phyloP scores from a whole-genome alignment of 768 basidiomycete genomes.

The Mycena sanguinolenta region DNA sequence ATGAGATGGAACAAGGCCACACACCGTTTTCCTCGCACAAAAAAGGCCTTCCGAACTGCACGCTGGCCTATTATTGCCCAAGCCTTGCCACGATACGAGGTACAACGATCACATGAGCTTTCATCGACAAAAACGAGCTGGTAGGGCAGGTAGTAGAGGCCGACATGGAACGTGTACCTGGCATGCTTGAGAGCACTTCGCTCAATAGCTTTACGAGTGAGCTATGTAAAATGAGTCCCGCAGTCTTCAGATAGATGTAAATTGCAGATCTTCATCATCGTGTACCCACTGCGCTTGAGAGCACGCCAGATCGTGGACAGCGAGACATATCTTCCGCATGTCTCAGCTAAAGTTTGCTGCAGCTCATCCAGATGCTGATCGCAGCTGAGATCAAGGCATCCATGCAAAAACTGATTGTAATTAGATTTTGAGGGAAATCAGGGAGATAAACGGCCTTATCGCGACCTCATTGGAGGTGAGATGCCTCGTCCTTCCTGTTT shows the following conservation, averaged over 20 bases:
- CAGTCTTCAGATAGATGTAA: no score
- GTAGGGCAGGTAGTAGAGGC: constrained; percentile 24
- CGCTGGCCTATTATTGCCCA: constrained; percentile 40
- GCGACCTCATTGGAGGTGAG: neutral
- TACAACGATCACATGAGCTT: constrained; percentile 39
- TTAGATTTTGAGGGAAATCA: no score
- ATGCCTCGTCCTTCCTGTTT: neutral
- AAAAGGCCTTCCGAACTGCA: constrained; percentile 36
- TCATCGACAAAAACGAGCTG: constrained; percentile 46
- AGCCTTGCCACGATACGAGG: constrained; percentile 36
- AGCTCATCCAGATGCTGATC: constrained; percentile 48
- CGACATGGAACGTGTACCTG: constrained; percentile 10
- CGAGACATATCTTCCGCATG: constrained; percentile 38
- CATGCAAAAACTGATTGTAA: constrained; percentile 15
- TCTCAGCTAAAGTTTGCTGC: constrained; percentile 36
- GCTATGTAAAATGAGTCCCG: constrained; percentile 9
- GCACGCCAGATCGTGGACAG: constrained; percentile 42
- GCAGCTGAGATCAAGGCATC: constrained; percentile 33
- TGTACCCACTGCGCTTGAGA: constrained; percentile 32
- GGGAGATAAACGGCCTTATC: neutral
- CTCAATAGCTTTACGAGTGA: constrained; percentile 34
- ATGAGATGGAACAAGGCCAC: neutral
- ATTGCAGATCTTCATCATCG: no score
- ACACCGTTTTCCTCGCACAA: constrained; percentile 23
- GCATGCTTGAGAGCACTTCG: constrained; percentile 15